Base-by-base conservation (phyloP, 306 rosid genomes). In the Trichosanthes truncata region DNA sequence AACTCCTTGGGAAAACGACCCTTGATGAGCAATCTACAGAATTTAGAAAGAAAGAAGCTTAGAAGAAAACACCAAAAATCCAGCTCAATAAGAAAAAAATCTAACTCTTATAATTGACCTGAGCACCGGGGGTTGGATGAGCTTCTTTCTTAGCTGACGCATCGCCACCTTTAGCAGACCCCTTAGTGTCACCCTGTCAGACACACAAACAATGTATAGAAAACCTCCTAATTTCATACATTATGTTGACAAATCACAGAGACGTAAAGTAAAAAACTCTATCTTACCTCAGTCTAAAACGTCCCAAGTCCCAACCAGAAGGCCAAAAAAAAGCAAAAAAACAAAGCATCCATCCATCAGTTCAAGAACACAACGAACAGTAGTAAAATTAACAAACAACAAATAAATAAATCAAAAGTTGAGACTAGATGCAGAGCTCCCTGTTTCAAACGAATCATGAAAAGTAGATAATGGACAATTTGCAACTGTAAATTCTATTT, bases 161-260 rank as follows among this genome's bases (percentile, higher is more conserved):
- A 3, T 96, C 98, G 80, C 97, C 99, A 80, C 91, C 91, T 85
- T 93, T 96, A 25, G 87, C 92, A 3, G 94, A 88, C 17, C 96
- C 98, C 90, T 91, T 96, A 20, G 99, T 89, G 82, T 96, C 99
- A 81, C 97, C 99, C 99, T 96, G 63, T 65, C 51, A 69, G 77
- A 77, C 79, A 86, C 74, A 29, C 73, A 77, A 59, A 29, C 61
- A 71, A 26, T 36, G 15, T 8, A 12, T 41, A 79, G 40, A 79
- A 36, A 78, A 14, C 35, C 41, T 25, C 57, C 65, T 14, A 81
- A 84, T 63, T 57, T 40, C 57, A 63, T 51, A 2, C 13, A 0
- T 29, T 31, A 81, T 36, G 45, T 23, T 41, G 6, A 10, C 25
- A 40, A n/a, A 20, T 43, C 52, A 66, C 13, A 82, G 45, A 15